Conservation (phyloP, 805 yeast genomes). For the Ogataea methylovora region DNA sequence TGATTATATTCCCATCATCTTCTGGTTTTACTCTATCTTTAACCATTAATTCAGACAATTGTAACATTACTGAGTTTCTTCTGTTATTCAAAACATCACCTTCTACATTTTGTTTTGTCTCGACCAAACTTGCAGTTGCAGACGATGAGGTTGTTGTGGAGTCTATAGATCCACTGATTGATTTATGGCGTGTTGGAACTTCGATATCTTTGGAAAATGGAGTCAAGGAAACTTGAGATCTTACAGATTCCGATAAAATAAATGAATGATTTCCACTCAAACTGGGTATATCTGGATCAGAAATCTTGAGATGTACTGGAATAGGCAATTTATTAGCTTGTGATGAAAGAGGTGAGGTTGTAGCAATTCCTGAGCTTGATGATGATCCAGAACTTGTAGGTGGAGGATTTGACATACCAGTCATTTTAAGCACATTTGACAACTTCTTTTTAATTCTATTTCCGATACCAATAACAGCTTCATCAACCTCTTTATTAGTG, state of each 20-base stretch:
- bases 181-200: slow-evolving; percentile 3
- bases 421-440: not conserved
- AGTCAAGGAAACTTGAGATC: not conserved
- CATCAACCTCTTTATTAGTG: slow-evolving; percentile 58
- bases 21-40: not conserved
- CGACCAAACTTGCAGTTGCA: slow-evolving; percentile 5
- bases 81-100: slow-evolving; percentile 9
- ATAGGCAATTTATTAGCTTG: not conserved
- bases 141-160: slow-evolving; percentile 18
- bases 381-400: not conserved
- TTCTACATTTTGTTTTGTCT: slow-evolving; percentile 14
- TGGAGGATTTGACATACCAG: not conserved
- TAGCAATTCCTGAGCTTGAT: not conserved
- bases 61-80: slow-evolving; percentile 11
- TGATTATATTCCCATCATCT: too few species aligned
- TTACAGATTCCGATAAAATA: slow-evolving; percentile 1
- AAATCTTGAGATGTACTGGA: not conserved
- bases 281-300: not conserved
- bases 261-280: slow-evolving; percentile 1
- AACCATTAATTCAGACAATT: slow-evolving; percentile 13
- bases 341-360: not conserved
- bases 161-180: slow-evolving; percentile 15
- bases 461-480: slow-evolving; percentile 81
- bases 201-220: not conserved
- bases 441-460: slow-evolving; percentile 48